phyloP scores from a whole-genome alignment of 352 stramenopile genomes.

The Phytophthora citricola region DNA sequence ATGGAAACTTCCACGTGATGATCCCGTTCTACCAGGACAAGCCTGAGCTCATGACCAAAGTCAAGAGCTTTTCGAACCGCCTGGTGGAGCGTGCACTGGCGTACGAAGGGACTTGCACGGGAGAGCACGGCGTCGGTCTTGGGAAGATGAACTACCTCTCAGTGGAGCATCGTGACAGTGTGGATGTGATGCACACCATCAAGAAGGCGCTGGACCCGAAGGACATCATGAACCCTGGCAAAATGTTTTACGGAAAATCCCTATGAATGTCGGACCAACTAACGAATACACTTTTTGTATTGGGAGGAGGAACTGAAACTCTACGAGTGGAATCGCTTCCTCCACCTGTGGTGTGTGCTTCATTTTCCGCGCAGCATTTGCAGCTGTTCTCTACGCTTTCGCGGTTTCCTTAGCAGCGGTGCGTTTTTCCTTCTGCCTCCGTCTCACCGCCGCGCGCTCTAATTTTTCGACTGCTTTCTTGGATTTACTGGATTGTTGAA shows the following conservation, averaged over 20 bases:
- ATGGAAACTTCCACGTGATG: conserved; percentile 98
- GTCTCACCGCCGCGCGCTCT: neutral
- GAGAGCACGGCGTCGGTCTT: conserved; percentile 95
- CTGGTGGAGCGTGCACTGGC: conserved; percentile 74
- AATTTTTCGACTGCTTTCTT: neutral
- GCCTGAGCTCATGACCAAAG: conserved; percentile 76
- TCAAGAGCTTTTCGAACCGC: conserved; percentile 88
- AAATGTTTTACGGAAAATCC: conserved; percentile 89
- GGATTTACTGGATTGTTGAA: conserved; percentile 1
- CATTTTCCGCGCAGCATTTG: no score
- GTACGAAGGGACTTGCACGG: conserved; percentile 96
- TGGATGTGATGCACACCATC: conserved; percentile 93
- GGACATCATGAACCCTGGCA: conserved; percentile 97
- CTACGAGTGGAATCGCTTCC: no score
- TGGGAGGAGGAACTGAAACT: no score
- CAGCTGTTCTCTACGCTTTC: neutral
- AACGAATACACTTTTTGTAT: no score
- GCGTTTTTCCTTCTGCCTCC: neutral
- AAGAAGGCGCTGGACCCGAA: conserved; percentile 95
- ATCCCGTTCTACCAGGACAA: conserved; percentile 91
- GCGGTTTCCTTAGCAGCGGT: neutral
- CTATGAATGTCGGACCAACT: neutral
- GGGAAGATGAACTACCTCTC: conserved; percentile 94
- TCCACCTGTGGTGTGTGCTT: no score
- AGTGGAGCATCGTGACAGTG: conserved; percentile 89